Evolutionary conservation across 208 protist species (phyloP).

Genomic region (Angomonas deanei): DNA sequence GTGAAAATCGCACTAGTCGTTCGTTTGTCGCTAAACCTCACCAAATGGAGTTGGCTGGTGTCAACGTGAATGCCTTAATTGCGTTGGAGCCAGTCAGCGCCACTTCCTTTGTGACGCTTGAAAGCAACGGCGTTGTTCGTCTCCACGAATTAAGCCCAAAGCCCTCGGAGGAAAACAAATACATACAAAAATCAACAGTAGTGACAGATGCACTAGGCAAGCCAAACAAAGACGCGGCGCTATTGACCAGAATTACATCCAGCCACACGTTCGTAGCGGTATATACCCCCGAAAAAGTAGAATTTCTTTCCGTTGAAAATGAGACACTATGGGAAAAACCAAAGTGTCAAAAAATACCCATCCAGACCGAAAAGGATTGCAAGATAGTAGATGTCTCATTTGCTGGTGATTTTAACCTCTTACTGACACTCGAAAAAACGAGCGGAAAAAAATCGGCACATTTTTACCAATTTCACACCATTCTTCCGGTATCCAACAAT

Average conservation of each 20-base stretch:
- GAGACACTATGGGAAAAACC: not conserved
- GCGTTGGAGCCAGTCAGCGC: not conserved
- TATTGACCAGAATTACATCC: not conserved
- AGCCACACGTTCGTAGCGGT: not conserved
- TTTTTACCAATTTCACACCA: not conserved
- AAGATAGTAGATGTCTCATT: not conserved
- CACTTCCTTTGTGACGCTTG: not conserved
- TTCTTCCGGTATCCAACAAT: not conserved
- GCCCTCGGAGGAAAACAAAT: not conserved
- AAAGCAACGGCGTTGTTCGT: not conserved
- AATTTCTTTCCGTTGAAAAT: not conserved
- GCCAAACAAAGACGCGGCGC: not conserved
- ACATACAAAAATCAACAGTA: not conserved
- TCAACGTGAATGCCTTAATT: not conserved
- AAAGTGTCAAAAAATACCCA: not conserved
- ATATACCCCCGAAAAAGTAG: not conserved
- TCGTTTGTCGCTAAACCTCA: slow-evolving; percentile 18
- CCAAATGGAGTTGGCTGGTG: slow-evolving; percentile 3
- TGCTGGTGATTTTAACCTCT: not conserved
- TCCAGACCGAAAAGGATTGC: not conserved
- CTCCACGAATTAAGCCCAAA: not conserved
- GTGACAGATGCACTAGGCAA: not conserved
- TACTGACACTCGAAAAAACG: not conserved
- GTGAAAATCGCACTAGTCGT: slow-evolving; percentile 17
- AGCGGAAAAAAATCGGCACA: too few species aligned